Evolutionary conservation across 1,284 basidiomycete genomes (phyloP).

Genomic region (Tylopilus orsonianus): DNA sequence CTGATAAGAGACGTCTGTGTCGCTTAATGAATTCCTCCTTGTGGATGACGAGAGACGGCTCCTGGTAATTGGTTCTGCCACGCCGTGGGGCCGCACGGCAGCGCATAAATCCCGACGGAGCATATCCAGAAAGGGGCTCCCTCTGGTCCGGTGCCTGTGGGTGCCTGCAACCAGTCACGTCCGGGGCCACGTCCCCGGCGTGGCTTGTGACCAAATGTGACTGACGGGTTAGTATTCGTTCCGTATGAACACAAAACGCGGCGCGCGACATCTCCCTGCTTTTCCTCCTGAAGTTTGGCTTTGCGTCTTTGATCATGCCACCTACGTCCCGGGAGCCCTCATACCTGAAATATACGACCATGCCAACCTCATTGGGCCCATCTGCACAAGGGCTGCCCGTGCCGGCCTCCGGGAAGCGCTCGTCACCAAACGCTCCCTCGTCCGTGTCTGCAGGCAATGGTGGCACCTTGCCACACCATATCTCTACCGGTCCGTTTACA

Average conservation of each 20-base stretch:
- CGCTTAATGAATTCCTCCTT: too few relatives aligned
- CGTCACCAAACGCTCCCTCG: constrained; percentile 36
- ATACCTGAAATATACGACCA: constrained; percentile 28
- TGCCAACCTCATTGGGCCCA: constrained; percentile 14
- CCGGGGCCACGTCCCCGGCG: too few relatives aligned
- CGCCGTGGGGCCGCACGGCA: too few relatives aligned
- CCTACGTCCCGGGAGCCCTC: constrained; percentile 30
- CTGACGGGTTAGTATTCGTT: too few relatives aligned
- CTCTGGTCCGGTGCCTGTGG: too few relatives aligned
- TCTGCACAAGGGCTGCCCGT: constrained; percentile 8
- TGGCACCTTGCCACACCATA: constrained; percentile 31
- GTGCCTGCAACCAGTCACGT: too few relatives aligned
- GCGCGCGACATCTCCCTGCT: constrained; percentile 1
- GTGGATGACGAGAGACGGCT: too few relatives aligned
- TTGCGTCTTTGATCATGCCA: constrained; percentile 34
- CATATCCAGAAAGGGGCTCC: too few relatives aligned
- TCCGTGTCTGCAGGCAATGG: constrained; percentile 42
- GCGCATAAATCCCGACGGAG: too few relatives aligned
- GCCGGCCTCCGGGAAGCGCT: constrained; percentile 20
- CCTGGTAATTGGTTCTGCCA: too few relatives aligned
- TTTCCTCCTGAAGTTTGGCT: constrained; percentile 42
- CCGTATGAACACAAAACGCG: constrained; percentile 1
- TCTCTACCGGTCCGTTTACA: constrained; percentile 35
- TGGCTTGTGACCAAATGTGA: too few relatives aligned
- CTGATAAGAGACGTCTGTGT: too few relatives aligned